Evolutionary conservation across 768 basidiomycete species (phyloP).

Genomic region (Amanita polypyramis): DNA sequence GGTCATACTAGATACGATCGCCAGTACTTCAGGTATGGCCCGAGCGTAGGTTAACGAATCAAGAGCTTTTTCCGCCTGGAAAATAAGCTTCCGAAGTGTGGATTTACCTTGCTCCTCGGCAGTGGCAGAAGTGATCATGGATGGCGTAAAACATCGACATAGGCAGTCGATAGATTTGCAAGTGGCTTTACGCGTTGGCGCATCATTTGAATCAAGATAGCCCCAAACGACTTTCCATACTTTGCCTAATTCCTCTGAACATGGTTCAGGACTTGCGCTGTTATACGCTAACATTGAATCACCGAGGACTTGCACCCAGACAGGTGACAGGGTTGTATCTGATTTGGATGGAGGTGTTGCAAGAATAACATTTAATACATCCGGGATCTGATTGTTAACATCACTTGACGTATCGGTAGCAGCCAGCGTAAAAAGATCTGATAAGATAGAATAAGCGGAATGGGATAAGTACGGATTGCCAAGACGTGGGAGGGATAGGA

Average conservation of each 20-base stretch:
- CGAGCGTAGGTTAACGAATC: slow-evolving; percentile 64
- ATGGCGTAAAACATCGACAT: slow-evolving; percentile 59
- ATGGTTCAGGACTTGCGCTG: slow-evolving; percentile 35
- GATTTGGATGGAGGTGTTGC: slow-evolving; percentile 58
- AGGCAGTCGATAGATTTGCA: slow-evolving; percentile 54
- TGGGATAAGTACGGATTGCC: slow-evolving; percentile 87
- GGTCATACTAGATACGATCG: slow-evolving; percentile 61
- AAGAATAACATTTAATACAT: slow-evolving; percentile 57
- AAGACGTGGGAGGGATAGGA: slow-evolving; percentile 77
- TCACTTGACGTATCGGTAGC: slow-evolving; percentile 38
- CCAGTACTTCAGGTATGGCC: slow-evolving; percentile 73
- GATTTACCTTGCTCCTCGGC: slow-evolving; percentile 38
- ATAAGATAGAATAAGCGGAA: slow-evolving; percentile 76
- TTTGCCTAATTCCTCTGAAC: slow-evolving; percentile 41
- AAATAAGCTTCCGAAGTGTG: slow-evolving; percentile 51
- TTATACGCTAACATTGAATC: slow-evolving; percentile 61
- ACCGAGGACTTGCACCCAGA: slow-evolving; percentile 75
- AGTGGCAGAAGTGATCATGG: slow-evolving; percentile 45
- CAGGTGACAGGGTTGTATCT: slow-evolving; percentile 57
- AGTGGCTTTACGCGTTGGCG: slow-evolving; percentile 48
- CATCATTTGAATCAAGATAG: slow-evolving; percentile 66
- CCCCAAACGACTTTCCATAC: slow-evolving; percentile 72
- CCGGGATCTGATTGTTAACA: slow-evolving; percentile 43
- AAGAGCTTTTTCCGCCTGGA: slow-evolving; percentile 55
- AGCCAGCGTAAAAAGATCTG: slow-evolving; percentile 60